Evolutionary conservation across 352 stramenopile species (phyloP).

Genomic region (Paralagenidium karlingii): DNA sequence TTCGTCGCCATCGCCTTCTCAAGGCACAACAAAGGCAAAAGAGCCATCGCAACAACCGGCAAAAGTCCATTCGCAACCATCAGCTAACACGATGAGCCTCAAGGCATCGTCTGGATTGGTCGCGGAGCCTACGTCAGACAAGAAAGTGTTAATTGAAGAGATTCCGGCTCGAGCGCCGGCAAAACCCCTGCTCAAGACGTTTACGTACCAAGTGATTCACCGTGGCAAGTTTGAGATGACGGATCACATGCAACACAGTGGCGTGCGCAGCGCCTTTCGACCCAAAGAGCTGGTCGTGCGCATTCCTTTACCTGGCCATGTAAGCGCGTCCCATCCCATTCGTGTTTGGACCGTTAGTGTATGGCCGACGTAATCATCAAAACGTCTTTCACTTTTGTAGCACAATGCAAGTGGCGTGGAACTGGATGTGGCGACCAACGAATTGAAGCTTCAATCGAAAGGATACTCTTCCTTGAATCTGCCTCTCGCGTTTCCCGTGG

Average conservation of each 20-base stretch:
- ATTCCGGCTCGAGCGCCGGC: background rate
- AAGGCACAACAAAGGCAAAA: too few species aligned
- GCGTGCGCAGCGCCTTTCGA: constrained; percentile 6
- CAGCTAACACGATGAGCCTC: too few species aligned
- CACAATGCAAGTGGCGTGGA: constrained; percentile 39
- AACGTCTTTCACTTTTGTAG: constrained; percentile 1
- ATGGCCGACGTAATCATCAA: background rate
- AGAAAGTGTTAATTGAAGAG: background rate
- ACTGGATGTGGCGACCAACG: constrained; percentile 47
- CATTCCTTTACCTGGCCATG: constrained; percentile 38
- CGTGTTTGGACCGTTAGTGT: too few species aligned
- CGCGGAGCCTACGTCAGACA: background rate
- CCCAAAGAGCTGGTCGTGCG: constrained; percentile 57
- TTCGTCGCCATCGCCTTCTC: too few species aligned
- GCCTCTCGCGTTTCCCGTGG: constrained; percentile 54
- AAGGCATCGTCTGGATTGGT: too few species aligned
- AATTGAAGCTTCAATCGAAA: constrained; percentile 22
- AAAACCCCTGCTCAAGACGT: constrained; percentile 14
- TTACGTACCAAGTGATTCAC: constrained; percentile 51
- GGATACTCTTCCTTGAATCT: constrained; percentile 43
- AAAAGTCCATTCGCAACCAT: too few species aligned
- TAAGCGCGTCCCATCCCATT: background rate
- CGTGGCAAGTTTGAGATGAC: constrained; percentile 55
- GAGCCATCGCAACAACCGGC: background rate
- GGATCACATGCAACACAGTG: constrained; percentile 46